Conservation (phyloP, 225 moss, liverwort and hornwort species). For the Pseudoscleropodium purum region DNA sequence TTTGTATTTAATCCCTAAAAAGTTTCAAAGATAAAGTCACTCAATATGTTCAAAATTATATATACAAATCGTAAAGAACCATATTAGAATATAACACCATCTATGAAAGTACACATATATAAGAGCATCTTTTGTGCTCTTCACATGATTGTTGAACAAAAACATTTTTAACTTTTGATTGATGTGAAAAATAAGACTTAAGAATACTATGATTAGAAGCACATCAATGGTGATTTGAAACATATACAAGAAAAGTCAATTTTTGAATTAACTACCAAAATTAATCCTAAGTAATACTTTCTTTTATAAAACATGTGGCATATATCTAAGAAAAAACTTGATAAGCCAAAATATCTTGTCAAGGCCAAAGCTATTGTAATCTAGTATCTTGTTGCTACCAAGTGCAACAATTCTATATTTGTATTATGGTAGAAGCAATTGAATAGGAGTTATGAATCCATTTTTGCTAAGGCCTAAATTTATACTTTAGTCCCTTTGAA, state of each 20-base stretch:
- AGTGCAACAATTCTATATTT: too few relatives aligned
- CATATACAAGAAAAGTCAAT: background rate
- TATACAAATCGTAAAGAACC: background rate
- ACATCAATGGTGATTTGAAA: background rate
- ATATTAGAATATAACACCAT: background rate
- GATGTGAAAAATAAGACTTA: background rate
- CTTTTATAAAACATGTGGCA: too few relatives aligned
- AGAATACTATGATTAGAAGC: background rate
- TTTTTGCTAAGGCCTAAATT: too few relatives aligned
- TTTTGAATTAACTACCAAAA: background rate
- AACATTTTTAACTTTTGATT: background rate
- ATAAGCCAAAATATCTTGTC: too few relatives aligned
- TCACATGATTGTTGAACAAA: rapidly evolving
- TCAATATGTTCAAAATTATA: background rate
- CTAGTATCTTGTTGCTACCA: too few relatives aligned
- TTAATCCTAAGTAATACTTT: background rate
- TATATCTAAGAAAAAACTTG: too few relatives aligned
- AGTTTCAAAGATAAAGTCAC: background rate
- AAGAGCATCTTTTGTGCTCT: background rate
- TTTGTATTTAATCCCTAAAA: too few relatives aligned
- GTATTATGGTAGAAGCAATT: too few relatives aligned
- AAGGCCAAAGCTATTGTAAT: too few relatives aligned
- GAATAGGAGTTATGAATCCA: too few relatives aligned
- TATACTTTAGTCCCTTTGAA: too few relatives aligned
- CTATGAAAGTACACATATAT: background rate